phyloP scores from a whole-genome alignment of 345 rosid genomes.

The Syzygium oleosum region DNA sequence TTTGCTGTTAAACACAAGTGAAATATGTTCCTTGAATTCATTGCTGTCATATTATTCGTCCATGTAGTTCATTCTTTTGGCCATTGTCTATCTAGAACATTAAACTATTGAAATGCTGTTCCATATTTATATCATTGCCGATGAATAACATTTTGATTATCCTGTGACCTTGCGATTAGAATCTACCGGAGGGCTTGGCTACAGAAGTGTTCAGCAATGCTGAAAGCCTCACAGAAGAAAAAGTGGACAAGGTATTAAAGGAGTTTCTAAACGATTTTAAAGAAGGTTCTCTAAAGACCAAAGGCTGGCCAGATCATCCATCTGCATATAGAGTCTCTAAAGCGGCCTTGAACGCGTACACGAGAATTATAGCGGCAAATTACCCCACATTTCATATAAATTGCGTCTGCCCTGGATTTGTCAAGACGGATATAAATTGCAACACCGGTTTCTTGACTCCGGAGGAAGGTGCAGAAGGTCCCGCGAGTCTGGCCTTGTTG shows the following conservation, averaged over 20 bases:
- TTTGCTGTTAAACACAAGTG: neutral
- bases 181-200: slow-evolving; percentile 27
- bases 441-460: neutral
- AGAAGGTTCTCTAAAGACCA: slow-evolving; percentile 20
- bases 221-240: slow-evolving; percentile 33
- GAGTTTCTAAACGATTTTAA: slow-evolving; percentile 27
- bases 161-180: slow-evolving; percentile 4
- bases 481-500: slow-evolving; percentile 1
- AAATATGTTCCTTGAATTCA: neutral
- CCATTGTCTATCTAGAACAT: neutral
- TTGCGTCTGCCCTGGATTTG: slow-evolving; percentile 8
- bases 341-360: slow-evolving; percentile 12
- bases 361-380: slow-evolving; percentile 6
- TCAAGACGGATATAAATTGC: slow-evolving; percentile 2
- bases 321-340: slow-evolving; percentile 12
- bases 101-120: neutral
- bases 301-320: slow-evolving; percentile 17
- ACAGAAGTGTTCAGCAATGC: slow-evolving; percentile 23
- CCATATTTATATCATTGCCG: neutral
- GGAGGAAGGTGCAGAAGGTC: slow-evolving; percentile 6
- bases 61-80: neutral
- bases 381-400: neutral
- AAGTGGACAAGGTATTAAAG: slow-evolving; percentile 25
- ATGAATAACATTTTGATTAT: neutral
- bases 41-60: neutral